phyloP scores from a whole-genome alignment of 768 basidiomycete species.

The Tricholoma hemisulphureum region DNA sequence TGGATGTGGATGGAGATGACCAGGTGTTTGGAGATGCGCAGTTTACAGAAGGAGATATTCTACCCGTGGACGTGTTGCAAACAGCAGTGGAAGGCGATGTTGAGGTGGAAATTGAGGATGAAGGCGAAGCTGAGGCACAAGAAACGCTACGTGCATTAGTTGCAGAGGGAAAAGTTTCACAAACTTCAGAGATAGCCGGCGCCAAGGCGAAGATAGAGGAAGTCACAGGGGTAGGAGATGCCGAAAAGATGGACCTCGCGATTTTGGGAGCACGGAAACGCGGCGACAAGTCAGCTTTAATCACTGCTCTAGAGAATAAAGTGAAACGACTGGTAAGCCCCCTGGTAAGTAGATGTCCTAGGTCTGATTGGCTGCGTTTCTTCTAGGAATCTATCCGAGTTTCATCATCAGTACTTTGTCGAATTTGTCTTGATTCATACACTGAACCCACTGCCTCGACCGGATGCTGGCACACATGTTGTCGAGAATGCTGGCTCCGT shows the following conservation, averaged over 20 bases:
- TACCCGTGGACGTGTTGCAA: conserved; percentile 34
- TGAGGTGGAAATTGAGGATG: conserved; percentile 44
- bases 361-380: conserved; percentile 4
- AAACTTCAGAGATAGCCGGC: conserved; percentile 17
- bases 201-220: conserved; percentile 38
- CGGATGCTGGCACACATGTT: conserved; percentile 88
- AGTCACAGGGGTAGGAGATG: conserved; percentile 40
- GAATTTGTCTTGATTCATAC: conserved; percentile 79
- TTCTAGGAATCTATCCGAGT: conserved; percentile 43
- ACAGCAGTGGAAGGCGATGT: conserved; percentile 34
- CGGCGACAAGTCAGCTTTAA: conserved; percentile 46
- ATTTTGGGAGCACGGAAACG: conserved; percentile 48
- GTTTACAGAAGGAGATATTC: conserved; percentile 73
- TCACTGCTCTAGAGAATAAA: conserved; percentile 61
- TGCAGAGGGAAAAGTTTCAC: conserved; percentile 46
- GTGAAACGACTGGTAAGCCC: conserved; percentile 47
- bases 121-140: conserved; percentile 34
- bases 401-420: conserved; percentile 53
- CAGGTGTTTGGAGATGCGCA: conserved; percentile 68
- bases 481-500: conserved; percentile 79
- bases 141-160: conserved; percentile 52
- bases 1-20: conserved; percentile 81
- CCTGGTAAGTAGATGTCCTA: neutral
- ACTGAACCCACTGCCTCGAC: conserved; percentile 77
- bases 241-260: conserved; percentile 46